Evolutionary conservation across 2,329 filamentous ascomycete species (phyloP).

Genomic region (Colletotrichum tanaceti): DNA sequence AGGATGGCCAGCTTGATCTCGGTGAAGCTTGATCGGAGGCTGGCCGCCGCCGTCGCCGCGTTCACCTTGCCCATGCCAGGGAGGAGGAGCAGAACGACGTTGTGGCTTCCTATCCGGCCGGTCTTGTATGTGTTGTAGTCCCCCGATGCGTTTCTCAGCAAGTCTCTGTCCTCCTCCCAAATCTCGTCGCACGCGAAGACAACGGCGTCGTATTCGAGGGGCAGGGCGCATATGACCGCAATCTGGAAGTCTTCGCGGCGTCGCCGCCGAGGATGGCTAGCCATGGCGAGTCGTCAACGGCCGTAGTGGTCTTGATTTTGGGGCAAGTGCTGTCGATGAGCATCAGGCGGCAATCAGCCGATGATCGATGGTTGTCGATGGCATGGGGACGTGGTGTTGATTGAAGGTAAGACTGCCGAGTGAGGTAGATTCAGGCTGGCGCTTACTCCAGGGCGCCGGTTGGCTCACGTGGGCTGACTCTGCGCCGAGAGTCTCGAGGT

Average conservation of each 20-base stretch:
- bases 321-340: too few relatives aligned
- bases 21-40: constrained; percentile 50
- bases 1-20: constrained; percentile 51
- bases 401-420: neutral
- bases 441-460: neutral
- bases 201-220: constrained; percentile 33
- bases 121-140: constrained; percentile 48
- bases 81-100: constrained; percentile 47
- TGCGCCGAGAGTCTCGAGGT: too few relatives aligned
- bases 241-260: constrained; percentile 32
- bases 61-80: constrained; percentile 47
- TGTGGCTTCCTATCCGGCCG: constrained; percentile 45
- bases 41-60: constrained; percentile 45
- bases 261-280: neutral
- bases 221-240: constrained; percentile 11
- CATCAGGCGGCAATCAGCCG: too few relatives aligned
- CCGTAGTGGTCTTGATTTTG: neutral
- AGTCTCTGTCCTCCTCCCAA: constrained; percentile 44
- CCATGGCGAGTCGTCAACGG: neutral
- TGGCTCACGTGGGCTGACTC: neutral
- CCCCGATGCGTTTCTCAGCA: constrained; percentile 43
- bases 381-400: neutral
- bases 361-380: neutral
- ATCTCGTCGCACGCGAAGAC: constrained; percentile 44
- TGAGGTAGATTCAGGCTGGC: neutral